Conservation (phyloP, 179 eudicot genomes). For the Patellifolia procumbens region DNA sequence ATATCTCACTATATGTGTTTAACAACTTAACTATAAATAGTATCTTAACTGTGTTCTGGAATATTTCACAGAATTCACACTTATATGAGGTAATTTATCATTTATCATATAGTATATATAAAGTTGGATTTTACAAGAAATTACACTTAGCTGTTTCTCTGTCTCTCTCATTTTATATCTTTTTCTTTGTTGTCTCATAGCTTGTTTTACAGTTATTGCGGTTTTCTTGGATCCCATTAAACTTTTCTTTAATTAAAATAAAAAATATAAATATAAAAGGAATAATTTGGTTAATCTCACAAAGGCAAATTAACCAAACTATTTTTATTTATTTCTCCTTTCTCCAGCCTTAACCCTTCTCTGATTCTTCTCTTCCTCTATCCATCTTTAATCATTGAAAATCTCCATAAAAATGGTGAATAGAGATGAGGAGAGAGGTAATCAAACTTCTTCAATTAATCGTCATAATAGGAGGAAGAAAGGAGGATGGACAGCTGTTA, state of each 20-base stretch:
- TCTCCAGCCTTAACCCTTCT: neutral
- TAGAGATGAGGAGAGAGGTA: slow-evolving; percentile 12
- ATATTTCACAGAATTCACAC: neutral
- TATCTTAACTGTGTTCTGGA: neutral
- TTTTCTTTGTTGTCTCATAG: neutral
- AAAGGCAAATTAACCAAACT: neutral
- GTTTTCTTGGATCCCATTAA: slow-evolving; percentile 7
- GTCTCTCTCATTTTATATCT: neutral
- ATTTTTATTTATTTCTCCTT: neutral
- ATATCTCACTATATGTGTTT: too few species aligned
- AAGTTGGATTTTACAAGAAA: neutral
- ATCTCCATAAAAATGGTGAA: slow-evolving; percentile 7
- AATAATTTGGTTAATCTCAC: neutral
- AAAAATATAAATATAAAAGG: neutral
- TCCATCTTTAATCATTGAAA: neutral
- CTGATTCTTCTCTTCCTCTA: neutral
- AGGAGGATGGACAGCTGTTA: slow-evolving; percentile 81
- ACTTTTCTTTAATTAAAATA: neutral
- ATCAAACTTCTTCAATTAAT: neutral
- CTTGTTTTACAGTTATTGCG: neutral
- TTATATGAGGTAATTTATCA: neutral
- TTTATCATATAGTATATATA: neutral
- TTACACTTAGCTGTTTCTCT: neutral
- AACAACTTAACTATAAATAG: neutral
- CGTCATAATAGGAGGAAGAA: slow-evolving; percentile 6